Evolutionary conservation across 768 basidiomycete species (phyloP).

Genomic region (Lactarius tabidus): DNA sequence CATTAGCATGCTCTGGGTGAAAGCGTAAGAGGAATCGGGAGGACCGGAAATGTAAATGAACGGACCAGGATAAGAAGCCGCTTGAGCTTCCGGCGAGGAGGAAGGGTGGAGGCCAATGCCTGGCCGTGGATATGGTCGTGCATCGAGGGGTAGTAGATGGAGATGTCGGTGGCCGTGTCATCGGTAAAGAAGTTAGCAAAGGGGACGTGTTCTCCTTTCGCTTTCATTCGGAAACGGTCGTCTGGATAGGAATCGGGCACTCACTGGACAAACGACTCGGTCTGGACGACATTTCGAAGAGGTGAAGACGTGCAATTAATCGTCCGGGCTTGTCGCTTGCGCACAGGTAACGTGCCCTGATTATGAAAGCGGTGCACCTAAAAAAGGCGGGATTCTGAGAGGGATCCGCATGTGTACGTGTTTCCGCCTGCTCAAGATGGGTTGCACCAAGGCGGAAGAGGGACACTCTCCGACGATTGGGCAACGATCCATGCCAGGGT

Average conservation of each 20-base stretch:
- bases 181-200: conserved; percentile 20
- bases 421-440: conserved; percentile 1
- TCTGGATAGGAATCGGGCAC: background rate
- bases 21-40: background rate
- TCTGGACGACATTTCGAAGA: background rate
- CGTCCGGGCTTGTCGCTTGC: conserved; percentile 14
- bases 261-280: background rate
- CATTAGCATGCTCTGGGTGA: conserved; percentile 19
- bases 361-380: background rate
- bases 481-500: background rate
- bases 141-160: conserved; percentile 18
- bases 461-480: background rate
- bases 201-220: background rate
- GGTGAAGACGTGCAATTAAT: background rate
- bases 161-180: conserved; percentile 17
- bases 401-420: conserved; percentile 5
- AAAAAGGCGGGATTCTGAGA: background rate
- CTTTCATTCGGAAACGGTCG: background rate
- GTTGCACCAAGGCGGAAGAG: background rate
- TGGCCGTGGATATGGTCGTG: conserved; percentile 13
- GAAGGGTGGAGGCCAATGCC: background rate
- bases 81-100: conserved; percentile 20
- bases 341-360: background rate
- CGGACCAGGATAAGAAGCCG: conserved; percentile 16
- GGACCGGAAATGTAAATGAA: conserved; percentile 2